phyloP scores from a whole-genome alignment of 139 green algal species.

The Ulvella scutata region DNA sequence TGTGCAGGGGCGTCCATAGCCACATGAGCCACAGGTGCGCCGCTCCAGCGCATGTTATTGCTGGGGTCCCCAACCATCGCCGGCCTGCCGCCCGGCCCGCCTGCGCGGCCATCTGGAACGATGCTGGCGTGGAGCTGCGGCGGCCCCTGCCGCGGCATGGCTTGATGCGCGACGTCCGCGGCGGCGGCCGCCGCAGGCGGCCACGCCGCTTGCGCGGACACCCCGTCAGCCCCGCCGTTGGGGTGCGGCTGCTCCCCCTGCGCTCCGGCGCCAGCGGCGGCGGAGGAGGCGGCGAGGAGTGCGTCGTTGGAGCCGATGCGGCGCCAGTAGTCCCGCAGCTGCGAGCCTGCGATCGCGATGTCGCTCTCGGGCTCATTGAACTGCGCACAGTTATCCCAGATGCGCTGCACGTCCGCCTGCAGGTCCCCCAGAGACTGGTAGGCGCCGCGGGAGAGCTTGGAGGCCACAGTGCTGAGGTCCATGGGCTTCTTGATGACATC shows the following conservation, averaged over 20 bases:
- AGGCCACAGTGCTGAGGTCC: background rate
- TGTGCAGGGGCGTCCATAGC: no score
- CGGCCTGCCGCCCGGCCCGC: no score
- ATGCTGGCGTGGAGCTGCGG: background rate
- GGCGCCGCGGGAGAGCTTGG: background rate
- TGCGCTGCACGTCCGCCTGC: background rate
- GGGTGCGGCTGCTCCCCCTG: background rate
- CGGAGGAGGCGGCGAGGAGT: background rate
- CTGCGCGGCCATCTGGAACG: no score
- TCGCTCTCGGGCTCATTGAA: conserved; percentile 3
- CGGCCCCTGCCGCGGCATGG: background rate
- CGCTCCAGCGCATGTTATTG: no score
- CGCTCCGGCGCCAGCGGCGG: background rate
- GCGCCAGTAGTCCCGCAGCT: background rate
- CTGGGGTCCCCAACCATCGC: no score
- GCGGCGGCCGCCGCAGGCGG: background rate
- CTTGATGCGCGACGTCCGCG: background rate
- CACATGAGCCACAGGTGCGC: no score
- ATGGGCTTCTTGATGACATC: background rate
- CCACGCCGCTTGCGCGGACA: no score
- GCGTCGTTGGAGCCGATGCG: background rate
- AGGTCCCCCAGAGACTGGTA: background rate
- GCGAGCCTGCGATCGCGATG: background rate
- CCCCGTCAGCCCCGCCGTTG: no score
- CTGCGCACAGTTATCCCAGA: background rate